phyloP scores from a whole-genome alignment of 495 filamentous ascomycete species.

The Antarctomyces pellizariae region DNA sequence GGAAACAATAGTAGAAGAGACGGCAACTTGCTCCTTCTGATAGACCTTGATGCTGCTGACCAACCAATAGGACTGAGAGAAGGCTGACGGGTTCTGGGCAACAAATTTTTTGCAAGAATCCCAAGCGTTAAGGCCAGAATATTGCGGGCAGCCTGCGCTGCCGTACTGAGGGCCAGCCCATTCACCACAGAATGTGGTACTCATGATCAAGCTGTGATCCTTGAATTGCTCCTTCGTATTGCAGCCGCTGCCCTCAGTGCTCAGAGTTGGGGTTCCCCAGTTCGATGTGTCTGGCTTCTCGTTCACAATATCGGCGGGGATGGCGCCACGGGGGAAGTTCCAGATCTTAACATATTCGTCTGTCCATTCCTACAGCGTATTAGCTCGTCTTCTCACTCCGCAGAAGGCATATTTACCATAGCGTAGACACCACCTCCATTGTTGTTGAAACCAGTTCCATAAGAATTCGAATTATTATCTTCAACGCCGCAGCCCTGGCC shows the following conservation, averaged over 20 bases:
- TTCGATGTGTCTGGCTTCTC: constrained; percentile 30
- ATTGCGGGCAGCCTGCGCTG: constrained; percentile 7
- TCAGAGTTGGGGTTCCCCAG: constrained; percentile 32
- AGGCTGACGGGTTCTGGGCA: constrained; percentile 25
- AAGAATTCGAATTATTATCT: constrained; percentile 16
- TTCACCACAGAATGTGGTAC: constrained; percentile 26
- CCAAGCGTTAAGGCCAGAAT: neutral
- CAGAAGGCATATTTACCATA: no score
- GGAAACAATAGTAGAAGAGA: neutral
- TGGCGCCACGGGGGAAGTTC: constrained; percentile 37
- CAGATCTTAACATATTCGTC: constrained; percentile 39
- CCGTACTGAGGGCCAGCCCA: constrained; percentile 15
- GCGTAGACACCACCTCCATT: constrained; percentile 42
- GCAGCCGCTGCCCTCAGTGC: constrained; percentile 13
- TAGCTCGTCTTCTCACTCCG: no score
- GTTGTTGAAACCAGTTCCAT: constrained; percentile 36
- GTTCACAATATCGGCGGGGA: constrained; percentile 33
- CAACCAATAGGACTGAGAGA: constrained; percentile 27
- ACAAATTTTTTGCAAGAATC: constrained; percentile 30
- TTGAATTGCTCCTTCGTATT: constrained; percentile 21
- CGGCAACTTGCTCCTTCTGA: neutral
- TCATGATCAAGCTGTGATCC: constrained; percentile 22
- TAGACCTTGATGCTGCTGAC: no score
- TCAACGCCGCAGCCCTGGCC: constrained; percentile 1
- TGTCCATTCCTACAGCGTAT: constrained; percentile 46